These are phyloP conservation scores for Scutellaria baicalensis DNA, from an alignment of 257 asterid genomes.

Conservation along the genomic window DNA sequence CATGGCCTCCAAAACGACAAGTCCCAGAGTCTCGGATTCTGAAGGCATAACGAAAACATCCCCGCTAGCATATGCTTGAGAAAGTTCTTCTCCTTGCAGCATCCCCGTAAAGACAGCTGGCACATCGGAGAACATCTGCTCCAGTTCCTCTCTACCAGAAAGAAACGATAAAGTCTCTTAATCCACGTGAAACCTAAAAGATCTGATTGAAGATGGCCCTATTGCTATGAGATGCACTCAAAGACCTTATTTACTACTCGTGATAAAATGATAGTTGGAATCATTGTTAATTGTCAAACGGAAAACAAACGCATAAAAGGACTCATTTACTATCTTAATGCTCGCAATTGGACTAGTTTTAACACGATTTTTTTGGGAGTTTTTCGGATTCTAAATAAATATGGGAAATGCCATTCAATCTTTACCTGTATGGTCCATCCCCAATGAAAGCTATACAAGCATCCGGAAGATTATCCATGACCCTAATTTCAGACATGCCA, in stretches of 20 bases:
- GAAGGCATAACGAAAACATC: constrained; percentile 91
- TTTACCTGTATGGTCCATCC: constrained; percentile 91
- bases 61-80: constrained; percentile 94
- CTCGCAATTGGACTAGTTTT: background rate
- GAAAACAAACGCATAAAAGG: too few species aligned
- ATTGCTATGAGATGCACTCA: background rate
- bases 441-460: constrained; percentile 90
- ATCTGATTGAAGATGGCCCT: background rate
- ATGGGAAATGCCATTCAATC: background rate
- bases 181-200: background rate
- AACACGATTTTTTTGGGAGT: background rate
- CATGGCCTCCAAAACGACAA: constrained; percentile 92
- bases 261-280: background rate
- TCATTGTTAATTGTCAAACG: too few species aligned
- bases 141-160: constrained; percentile 65
- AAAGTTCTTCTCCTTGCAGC: constrained; percentile 89
- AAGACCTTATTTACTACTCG: background rate
- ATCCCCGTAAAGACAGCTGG: constrained; percentile 90
- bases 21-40: constrained; percentile 91
- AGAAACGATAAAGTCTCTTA: background rate
- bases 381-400: background rate
- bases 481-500: constrained; percentile 42
- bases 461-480: constrained; percentile 83
- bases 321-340: background rate
- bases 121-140: constrained; percentile 61